A percentile compares a stretch with the other conserved stretches of the same genome.
These are phyloP conservation scores for Trichoderma hamatum DNA, from an alignment of 2,329 filamentous ascomycete species.

Conservation along the genomic window DNA sequence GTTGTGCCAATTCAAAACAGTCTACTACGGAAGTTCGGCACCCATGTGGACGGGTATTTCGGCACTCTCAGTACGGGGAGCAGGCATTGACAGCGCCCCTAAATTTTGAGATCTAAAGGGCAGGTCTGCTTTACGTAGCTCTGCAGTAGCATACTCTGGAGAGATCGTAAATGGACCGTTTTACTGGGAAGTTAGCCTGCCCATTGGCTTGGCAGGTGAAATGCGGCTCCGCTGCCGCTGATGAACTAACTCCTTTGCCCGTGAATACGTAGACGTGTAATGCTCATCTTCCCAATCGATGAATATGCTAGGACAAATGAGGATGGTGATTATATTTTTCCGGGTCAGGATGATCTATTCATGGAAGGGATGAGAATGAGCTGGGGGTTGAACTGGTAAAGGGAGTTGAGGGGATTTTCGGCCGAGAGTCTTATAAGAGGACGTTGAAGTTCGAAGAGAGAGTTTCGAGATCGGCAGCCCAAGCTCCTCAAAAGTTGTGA, in stretches of 20 bases:
- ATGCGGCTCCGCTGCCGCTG: constrained; percentile 2
- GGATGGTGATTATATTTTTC: constrained; percentile 16
- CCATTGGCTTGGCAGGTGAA: not conserved
- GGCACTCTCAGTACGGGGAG: constrained; percentile 9
- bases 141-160: not conserved
- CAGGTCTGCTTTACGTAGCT: not conserved
- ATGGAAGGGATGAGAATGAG: not conserved
- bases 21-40: constrained; percentile 23
- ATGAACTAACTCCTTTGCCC: not conserved
- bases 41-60: constrained; percentile 21
- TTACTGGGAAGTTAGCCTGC: constrained; percentile 2
- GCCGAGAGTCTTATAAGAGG: constrained; percentile 16
- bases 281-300: constrained; percentile 1
- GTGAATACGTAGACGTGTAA: not conserved
- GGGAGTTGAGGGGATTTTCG: not conserved
- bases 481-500: constrained; percentile 16
- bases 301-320: constrained; percentile 9
- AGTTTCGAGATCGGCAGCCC: constrained; percentile 4
- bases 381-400: not conserved
- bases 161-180: constrained; percentile 1
- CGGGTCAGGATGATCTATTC: not conserved
- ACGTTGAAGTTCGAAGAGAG: not conserved
- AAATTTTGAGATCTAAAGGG: constrained; percentile 11
- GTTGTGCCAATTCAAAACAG: constrained; percentile 2
- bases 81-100: constrained; percentile 3